Base-by-base conservation (phyloP, 192 early-diverging fungal species). In the Podila epigama region DNA sequence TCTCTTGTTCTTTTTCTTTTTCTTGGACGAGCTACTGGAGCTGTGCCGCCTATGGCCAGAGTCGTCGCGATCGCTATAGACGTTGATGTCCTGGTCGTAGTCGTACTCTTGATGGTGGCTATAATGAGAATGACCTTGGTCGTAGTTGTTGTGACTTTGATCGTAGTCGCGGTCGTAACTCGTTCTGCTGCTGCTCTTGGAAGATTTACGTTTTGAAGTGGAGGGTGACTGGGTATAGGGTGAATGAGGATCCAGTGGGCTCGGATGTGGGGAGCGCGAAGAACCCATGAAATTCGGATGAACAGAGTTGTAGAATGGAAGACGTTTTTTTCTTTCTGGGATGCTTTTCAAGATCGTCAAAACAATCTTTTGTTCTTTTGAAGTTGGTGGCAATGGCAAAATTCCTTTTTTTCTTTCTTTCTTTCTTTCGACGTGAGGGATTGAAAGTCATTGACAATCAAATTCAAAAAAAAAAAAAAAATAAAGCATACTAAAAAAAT, bases 1-100 rank as follows among this genome's bases (percentile, higher is more conserved):
- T 42, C 62, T 66, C 42, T 63, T 70, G 36, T 50, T 77, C 32
- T 53, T 68, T 52, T 68, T 77, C 40, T 64, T 68, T 20, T 60
- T 68, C 37, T 60, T 72, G n/a, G 60, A 60, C 48, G 55, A 58
- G 31, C 27, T 51, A 6, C 48, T 25, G 13, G 42, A 25, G 6
- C 57, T 54, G 20, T 25, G 20, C 4, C 33, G 20, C 11, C 41
- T 3, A 25, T 29, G 31, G 40, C 20, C 10, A 54, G 57, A 15
- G 48, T 40, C 3, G 39, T 55, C 27, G 56, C 33, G 20, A 3
- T 37, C 7, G 58, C 28, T 41, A 32, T n/a, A 20, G 57, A 35
- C 7, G 13, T 37, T 34, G 20, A 36, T 33, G 55, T 58, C 18
- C 18, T 36, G 32, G 20, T 33, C 9, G 34, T 58, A 3, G 9